phyloP scores from a whole-genome alignment of 2,329 filamentous ascomycete genomes.

The Aureobasidium sp. region DNA sequence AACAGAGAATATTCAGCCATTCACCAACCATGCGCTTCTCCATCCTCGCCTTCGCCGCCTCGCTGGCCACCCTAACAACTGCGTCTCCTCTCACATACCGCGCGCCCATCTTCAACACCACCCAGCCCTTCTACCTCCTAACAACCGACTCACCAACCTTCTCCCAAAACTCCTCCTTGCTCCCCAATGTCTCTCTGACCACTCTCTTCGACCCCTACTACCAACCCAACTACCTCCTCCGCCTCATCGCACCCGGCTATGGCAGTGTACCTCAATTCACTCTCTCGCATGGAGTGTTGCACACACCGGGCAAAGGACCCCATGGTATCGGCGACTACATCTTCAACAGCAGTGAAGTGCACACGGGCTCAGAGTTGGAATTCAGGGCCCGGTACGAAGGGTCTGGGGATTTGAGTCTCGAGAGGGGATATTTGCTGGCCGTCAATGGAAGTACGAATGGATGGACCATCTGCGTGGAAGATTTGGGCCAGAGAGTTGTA shows the following conservation, averaged over 20 bases:
- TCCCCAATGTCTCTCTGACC: slow-evolving; percentile 30
- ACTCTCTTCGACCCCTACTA: slow-evolving; percentile 32
- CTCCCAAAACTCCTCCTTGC: slow-evolving; percentile 23
- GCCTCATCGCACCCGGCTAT: slow-evolving; percentile 31
- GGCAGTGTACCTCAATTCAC: slow-evolving; percentile 32
- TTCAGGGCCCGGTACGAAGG: slow-evolving; percentile 23
- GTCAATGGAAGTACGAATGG: slow-evolving; percentile 29
- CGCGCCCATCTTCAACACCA: slow-evolving; percentile 10
- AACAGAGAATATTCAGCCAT: neutral
- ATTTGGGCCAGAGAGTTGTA: slow-evolving; percentile 26
- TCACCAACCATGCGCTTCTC: slow-evolving; percentile 10
- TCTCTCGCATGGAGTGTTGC: slow-evolving; percentile 26
- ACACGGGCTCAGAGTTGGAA: slow-evolving; percentile 22
- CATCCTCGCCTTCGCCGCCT: neutral
- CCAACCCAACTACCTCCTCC: slow-evolving; percentile 28
- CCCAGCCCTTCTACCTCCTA: slow-evolving; percentile 31
- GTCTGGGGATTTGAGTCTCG: slow-evolving; percentile 23
- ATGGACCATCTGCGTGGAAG: slow-evolving; percentile 32
- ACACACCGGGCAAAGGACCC: slow-evolving; percentile 23
- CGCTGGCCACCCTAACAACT: slow-evolving; percentile 13
- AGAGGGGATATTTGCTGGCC: slow-evolving; percentile 29
- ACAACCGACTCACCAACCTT: slow-evolving; percentile 26
- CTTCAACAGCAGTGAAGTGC: slow-evolving; percentile 27
- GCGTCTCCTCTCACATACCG: slow-evolving; percentile 4
- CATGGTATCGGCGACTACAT: slow-evolving; percentile 22